Base-by-base conservation (phyloP, 2,329 filamentous ascomycete species). In the Trichocomaceae sp. region DNA sequence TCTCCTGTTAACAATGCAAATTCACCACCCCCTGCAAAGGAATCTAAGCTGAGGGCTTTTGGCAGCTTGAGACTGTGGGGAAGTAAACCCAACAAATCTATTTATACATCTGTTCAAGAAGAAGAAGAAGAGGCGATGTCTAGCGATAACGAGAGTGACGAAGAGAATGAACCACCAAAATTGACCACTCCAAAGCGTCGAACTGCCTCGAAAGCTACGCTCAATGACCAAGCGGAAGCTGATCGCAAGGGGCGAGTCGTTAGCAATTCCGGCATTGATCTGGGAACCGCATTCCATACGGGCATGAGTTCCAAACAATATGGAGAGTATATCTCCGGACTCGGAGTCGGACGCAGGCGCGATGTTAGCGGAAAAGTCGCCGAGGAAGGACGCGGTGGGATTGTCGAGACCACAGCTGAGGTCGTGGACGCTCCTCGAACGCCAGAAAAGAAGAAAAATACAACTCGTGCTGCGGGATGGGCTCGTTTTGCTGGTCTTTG, bases 361-460 rank as follows among this genome's bases (percentile, higher is more conserved):
- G 74, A 77, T 52, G 75, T 77, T 17, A 76, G 74, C 55, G 75
- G 74, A 2, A 76, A 76, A 54, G 61, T 76, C 13, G 74, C 70
- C 0, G 75, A 77, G 56, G 75, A 77, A 64, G 74, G 75, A 4
- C 66, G 74, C 22, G 65, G 69, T 17, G 65, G 66, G 9, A 26
- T 50, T 47, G 53, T 39, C n/a, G 54, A 63, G 57, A 19, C 57
- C 52, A 47, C 57, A 58, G 48, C 60, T 59, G 15, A 54, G 59
- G 50, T 45, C 12, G 49, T 50, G 37, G 51, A 53, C 17, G 15
- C 29, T 19, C 44, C 51, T 4, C 31, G n/a, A 4, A 47, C 58
- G 4, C 57, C 47, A 26, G 52, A 58, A 13, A 60, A 58, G 46
- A 54, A 57, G 52, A 29, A 57, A 19, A 61, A 48, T 1, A 19